These are phyloP conservation scores for Spathaspora sp. DNA, from an alignment of 805 yeast species.

Conservation along the genomic window DNA sequence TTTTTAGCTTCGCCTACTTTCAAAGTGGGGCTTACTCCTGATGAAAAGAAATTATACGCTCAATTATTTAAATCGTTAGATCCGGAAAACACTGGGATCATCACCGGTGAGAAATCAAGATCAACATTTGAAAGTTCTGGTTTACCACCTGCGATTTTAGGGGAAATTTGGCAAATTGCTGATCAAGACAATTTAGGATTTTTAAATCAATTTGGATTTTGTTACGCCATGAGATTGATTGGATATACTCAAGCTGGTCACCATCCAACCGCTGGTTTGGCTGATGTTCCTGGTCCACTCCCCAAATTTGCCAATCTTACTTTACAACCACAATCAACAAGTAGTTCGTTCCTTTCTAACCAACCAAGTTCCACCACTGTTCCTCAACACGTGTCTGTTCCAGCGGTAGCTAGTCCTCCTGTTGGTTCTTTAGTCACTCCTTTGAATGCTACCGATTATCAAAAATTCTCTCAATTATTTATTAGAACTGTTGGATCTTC, in stretches of 20 bases:
- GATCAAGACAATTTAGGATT: constrained; percentile 87
- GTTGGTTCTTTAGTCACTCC: constrained; percentile 42
- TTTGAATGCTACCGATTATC: constrained; percentile 53
- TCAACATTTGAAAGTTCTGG: constrained; percentile 83
- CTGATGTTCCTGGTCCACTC: constrained; percentile 57
- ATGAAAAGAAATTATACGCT: constrained; percentile 74
- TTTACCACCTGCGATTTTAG: constrained; percentile 69
- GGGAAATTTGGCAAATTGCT: constrained; percentile 94
- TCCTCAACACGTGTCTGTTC: constrained; percentile 12
- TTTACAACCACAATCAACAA: constrained; percentile 26
- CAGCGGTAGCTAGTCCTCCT: constrained; percentile 17
- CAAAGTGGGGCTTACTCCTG: constrained; percentile 55
- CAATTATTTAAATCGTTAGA: constrained; percentile 77
- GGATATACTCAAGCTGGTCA: constrained; percentile 82
- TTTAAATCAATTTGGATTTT: constrained; percentile 74
- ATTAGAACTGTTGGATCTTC: constrained; percentile 59
- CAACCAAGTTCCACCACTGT: constrained; percentile 31
- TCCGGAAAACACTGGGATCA: constrained; percentile 70
- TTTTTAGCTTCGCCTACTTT: constrained; percentile 29
- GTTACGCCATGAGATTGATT: constrained; percentile 82
- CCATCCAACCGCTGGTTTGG: constrained; percentile 48
- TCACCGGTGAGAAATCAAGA: constrained; percentile 85
- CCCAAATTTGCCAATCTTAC: constrained; percentile 52
- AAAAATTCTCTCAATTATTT: constrained; percentile 68
- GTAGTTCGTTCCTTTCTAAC: constrained; percentile 37